Conservation (phyloP, 192 early-diverging fungal genomes). For the Cetraspora pellucida region DNA sequence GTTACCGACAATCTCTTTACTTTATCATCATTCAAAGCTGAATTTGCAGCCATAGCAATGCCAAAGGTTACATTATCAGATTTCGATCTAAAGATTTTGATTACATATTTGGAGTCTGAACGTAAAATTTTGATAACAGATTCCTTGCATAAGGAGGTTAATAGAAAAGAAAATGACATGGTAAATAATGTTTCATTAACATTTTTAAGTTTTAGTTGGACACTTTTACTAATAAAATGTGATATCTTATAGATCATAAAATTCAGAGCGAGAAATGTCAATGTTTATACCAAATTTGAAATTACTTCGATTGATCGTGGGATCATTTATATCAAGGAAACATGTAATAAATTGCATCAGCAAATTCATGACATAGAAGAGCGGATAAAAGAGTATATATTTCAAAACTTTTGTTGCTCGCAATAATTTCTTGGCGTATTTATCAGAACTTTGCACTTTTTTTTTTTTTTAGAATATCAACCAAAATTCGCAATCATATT, state of each 20-base stretch:
- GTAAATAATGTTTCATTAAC: too few relatives aligned
- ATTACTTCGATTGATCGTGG: conserved; percentile 62
- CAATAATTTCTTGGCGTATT: not conserved
- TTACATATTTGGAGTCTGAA: conserved; percentile 36
- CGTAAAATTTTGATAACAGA: conserved; percentile 30
- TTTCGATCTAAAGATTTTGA: conserved; percentile 36
- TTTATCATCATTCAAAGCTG: conserved; percentile 20
- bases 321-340: conserved; percentile 57
- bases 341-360: conserved; percentile 47
- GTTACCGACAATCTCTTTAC: conserved; percentile 23
- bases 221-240: not conserved
- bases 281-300: conserved; percentile 37
- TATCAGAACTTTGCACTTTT: conserved; percentile 16
- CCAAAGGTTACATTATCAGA: conserved; percentile 35
- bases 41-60: conserved; percentile 12
- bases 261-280: conserved; percentile 39
- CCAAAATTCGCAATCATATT: conserved; percentile 46
- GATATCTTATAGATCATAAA: conserved; percentile 35
- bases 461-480: conserved; percentile 37
- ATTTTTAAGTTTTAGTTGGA: not conserved
- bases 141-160: not conserved
- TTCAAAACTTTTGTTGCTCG: not conserved
- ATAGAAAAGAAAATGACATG: not conserved
- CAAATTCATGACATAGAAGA: conserved; percentile 66
- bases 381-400: conserved; percentile 54